Conservation (phyloP, 1,139 yeast species). For the Ogataea hybrid region DNA sequence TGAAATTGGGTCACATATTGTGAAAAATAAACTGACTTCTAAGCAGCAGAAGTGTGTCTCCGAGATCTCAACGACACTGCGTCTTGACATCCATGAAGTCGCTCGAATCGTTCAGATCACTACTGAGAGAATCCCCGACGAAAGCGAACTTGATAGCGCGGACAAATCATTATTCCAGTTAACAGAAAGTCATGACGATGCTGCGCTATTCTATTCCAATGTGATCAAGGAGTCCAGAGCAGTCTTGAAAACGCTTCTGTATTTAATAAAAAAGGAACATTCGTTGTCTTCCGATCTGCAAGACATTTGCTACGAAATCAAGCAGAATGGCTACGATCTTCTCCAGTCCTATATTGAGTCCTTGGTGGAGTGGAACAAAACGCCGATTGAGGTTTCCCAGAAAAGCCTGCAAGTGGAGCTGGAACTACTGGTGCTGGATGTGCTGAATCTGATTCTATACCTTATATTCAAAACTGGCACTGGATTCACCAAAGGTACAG, state of each 20-base stretch:
- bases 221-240: conserved; percentile 48
- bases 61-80: conserved; percentile 37
- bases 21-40: conserved; percentile 38
- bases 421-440: conserved; percentile 38
- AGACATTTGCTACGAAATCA: conserved; percentile 12
- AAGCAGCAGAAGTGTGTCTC: conserved; percentile 40
- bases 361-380: conserved; percentile 10
- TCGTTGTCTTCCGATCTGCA: conserved; percentile 4
- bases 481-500: conserved; percentile 33
- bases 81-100: conserved; percentile 41
- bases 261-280: conserved; percentile 5
- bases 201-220: conserved; percentile 36
- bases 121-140: conserved; percentile 16
- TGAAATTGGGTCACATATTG: conserved; percentile 28
- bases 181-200: conserved; percentile 34
- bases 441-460: conserved; percentile 46
- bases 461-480: conserved; percentile 35
- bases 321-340: conserved; percentile 15
- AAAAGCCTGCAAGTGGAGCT: conserved; percentile 31
- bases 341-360: conserved; percentile 21
- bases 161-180: conserved; percentile 37
- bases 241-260: conserved; percentile 35
- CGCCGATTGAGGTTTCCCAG: conserved; percentile 10
- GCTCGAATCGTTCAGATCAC: conserved; percentile 39
- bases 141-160: conserved; percentile 3